A percentile compares a stretch with the other conserved stretches of the same genome.
Conservation (phyloP, 306 rosid genomes). For the Castanospermum australe region DNA sequence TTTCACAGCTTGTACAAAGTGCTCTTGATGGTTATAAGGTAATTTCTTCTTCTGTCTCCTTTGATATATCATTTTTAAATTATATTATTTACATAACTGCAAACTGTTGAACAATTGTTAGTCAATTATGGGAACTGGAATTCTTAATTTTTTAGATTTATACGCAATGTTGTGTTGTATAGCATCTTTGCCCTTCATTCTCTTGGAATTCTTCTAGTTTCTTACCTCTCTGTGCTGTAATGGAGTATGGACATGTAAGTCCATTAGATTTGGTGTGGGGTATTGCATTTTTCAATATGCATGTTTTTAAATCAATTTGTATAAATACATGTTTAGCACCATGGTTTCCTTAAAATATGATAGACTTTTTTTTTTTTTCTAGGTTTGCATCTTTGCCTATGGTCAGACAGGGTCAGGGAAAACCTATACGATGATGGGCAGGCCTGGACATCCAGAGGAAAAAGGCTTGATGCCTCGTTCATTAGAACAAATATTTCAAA, state of each 20-base stretch:
- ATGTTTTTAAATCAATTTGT: neutral
- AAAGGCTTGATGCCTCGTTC: slow-evolving; percentile 96
- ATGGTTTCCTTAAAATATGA: slow-evolving; percentile 6
- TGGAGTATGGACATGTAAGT: neutral
- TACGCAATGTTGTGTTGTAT: neutral
- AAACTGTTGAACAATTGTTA: neutral
- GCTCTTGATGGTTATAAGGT: slow-evolving; percentile 99
- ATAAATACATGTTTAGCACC: neutral
- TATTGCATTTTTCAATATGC: neutral
- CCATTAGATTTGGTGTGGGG: neutral
- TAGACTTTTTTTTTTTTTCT: slow-evolving; percentile 35
- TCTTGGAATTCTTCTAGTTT: neutral
- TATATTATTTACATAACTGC: neutral
- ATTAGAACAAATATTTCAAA: slow-evolving; percentile 83
- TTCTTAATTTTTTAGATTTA: neutral
- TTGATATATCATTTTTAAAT: neutral
- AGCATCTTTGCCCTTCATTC: neutral
- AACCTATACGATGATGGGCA: slow-evolving; percentile 99
- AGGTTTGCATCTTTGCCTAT: slow-evolving; percentile 98
- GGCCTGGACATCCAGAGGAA: slow-evolving; percentile 72
- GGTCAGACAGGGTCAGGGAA: slow-evolving; percentile 99
- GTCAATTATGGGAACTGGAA: neutral
- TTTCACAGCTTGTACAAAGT: slow-evolving; percentile 98
- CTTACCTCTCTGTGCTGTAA: neutral
- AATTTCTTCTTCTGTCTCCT: slow-evolving; percentile 9